Conservation (phyloP, 768 basidiomycete species). For the Russula foetens region DNA sequence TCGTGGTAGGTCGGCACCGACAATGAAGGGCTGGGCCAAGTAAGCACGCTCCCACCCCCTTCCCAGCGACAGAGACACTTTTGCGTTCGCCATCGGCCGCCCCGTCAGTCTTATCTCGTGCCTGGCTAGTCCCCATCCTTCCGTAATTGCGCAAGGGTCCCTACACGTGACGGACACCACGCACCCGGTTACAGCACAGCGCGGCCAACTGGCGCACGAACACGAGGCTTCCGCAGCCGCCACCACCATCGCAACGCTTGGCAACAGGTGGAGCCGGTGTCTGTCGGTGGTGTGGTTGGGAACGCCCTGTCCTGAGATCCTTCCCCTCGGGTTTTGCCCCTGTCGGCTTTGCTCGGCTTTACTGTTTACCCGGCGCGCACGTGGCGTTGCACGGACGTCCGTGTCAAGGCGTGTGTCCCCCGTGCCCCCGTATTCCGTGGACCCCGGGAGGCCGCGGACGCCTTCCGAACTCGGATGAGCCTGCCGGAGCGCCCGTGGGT, state of each 20-base stretch:
- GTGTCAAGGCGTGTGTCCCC: neutral
- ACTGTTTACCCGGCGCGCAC: neutral
- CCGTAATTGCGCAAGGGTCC: neutral
- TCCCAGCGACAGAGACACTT: neutral
- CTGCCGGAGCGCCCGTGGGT: neutral
- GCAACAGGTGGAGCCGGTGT: neutral
- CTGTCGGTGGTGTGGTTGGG: neutral
- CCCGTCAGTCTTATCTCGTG: neutral
- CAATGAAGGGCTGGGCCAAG: neutral
- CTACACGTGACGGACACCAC: neutral
- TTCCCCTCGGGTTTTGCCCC: no score
- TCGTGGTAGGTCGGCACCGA: neutral
- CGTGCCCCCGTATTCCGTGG: neutral
- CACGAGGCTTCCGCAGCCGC: neutral
- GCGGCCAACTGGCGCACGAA: no score
- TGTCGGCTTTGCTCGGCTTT: neutral
- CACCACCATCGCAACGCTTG: neutral
- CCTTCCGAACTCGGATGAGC: slow-evolving; percentile 1
- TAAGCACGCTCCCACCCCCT: neutral
- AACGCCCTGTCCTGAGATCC: no score
- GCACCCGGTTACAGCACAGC: no score
- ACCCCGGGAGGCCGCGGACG: neutral
- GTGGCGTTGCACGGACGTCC: neutral
- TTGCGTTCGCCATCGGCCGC: neutral
- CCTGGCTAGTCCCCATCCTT: slow-evolving; percentile 8